Evolutionary conservation across 148 eudicot genomes (phyloP).

Genomic region (Amaranthus cruentus): DNA sequence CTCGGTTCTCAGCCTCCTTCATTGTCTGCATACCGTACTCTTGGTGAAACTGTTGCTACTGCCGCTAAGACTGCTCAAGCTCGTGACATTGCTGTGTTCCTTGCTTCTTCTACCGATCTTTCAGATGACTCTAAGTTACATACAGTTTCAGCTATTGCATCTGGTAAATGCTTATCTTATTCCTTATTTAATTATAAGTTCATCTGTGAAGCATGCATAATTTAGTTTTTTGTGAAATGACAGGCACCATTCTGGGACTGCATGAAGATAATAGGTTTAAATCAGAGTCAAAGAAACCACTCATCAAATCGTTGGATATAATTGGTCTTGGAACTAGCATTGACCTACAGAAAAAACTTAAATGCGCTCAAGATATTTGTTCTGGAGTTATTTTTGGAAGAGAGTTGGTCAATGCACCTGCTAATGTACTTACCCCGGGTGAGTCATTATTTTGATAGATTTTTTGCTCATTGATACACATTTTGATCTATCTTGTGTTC

Average conservation of each 20-base stretch:
- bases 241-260: constrained; percentile 68
- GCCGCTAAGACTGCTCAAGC: constrained; percentile 83
- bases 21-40: constrained; percentile 45
- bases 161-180: constrained; percentile 41
- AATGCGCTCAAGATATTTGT: constrained; percentile 57
- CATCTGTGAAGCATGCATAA: not conserved
- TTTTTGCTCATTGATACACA: not conserved
- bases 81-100: constrained; percentile 54
- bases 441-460: constrained; percentile 18
- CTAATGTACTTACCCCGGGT: constrained; percentile 99
- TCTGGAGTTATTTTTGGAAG: constrained; percentile 80
- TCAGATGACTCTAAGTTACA: constrained; percentile 53
- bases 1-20: constrained; percentile 53
- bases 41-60: constrained; percentile 78
- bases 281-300: constrained; percentile 74
- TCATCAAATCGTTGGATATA: constrained; percentile 69
- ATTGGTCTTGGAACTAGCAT: constrained; percentile 88
- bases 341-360: constrained; percentile 76
- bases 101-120: constrained; percentile 65
- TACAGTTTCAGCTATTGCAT: constrained; percentile 66
- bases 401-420: constrained; percentile 94
- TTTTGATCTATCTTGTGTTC: not conserved
- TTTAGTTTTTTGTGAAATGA: not conserved
- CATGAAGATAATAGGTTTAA: constrained; percentile 85
- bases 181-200: not conserved